A percentile compares a stretch with the other conserved stretches of the same genome.
These are phyloP conservation scores for Pichia deserticola DNA, from an alignment of 805 yeast species.

Conservation along the genomic window DNA sequence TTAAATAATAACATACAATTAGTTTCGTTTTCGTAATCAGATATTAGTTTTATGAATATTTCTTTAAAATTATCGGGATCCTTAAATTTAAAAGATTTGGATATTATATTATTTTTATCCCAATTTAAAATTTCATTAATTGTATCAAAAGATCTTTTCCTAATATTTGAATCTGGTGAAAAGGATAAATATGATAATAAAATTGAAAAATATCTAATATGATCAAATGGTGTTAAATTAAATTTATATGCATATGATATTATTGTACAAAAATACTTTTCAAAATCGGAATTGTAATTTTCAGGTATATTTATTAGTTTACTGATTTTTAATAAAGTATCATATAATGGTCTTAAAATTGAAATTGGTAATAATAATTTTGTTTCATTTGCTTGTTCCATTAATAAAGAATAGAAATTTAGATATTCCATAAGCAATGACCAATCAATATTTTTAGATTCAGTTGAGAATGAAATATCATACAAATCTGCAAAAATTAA, in stretches of 20 bases:
- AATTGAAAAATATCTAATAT: not conserved
- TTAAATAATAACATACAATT: not conserved
- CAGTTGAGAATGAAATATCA: not conserved
- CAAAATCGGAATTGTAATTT: not conserved
- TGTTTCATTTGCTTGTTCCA: not conserved
- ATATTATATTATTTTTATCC: not conserved
- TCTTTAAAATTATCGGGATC: not conserved
- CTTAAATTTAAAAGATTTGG: not conserved
- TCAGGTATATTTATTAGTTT: not conserved
- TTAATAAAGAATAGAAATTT: not conserved
- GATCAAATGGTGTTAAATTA: not conserved
- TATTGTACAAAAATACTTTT: not conserved
- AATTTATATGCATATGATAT: not conserved
- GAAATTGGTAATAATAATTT: not conserved
- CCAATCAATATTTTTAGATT: not conserved
- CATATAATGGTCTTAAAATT: not conserved
- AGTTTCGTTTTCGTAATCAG: not conserved
- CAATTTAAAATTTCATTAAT: not conserved
- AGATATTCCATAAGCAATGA: not conserved
- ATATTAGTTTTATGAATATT: not conserved
- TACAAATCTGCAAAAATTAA: not conserved
- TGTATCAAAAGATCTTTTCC: not conserved
- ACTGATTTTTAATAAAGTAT: not conserved
- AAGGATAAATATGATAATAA: slow-evolving; percentile 1
- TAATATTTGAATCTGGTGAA: not conserved